Conservation (phyloP, 805 yeast species). For the Starmerella asiatica region DNA sequence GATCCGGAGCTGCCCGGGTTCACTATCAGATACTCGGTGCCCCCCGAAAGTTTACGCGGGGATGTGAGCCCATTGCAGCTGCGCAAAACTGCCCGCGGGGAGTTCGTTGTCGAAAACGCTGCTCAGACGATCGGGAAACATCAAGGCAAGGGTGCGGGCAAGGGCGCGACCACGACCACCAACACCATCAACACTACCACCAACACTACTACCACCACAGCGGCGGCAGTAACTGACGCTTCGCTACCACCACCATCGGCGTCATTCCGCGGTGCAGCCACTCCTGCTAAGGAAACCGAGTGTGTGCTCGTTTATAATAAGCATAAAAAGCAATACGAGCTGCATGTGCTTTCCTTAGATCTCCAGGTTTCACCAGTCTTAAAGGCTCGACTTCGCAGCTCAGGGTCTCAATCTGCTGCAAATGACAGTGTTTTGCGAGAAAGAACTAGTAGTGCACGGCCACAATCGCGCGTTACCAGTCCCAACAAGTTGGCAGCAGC, state of each 20-base stretch:
- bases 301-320: conserved; percentile 76
- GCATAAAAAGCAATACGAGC: conserved; percentile 25
- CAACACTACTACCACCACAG: too few species aligned
- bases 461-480: neutral
- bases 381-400: conserved; percentile 8
- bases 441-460: neutral
- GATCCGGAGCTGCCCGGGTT: conserved; percentile 3
- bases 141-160: conserved; percentile 1
- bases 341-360: conserved; percentile 19
- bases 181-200: neutral
- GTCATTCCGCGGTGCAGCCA: conserved; percentile 22
- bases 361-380: conserved; percentile 14
- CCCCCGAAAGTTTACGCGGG: conserved; percentile 11
- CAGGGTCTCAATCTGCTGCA: neutral
- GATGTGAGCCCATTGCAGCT: conserved; percentile 7
- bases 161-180: neutral
- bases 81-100: conserved; percentile 14
- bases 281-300: conserved; percentile 31
- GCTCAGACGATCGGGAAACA: conserved; percentile 1
- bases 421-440: neutral
- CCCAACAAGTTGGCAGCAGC: neutral
- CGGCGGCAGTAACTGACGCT: neutral
- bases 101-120: conserved; percentile 12
- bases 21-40: conserved; percentile 14
- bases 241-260: conserved; percentile 3